Conservation (phyloP, 805 yeast species). For the Pichia deserticola region DNA sequence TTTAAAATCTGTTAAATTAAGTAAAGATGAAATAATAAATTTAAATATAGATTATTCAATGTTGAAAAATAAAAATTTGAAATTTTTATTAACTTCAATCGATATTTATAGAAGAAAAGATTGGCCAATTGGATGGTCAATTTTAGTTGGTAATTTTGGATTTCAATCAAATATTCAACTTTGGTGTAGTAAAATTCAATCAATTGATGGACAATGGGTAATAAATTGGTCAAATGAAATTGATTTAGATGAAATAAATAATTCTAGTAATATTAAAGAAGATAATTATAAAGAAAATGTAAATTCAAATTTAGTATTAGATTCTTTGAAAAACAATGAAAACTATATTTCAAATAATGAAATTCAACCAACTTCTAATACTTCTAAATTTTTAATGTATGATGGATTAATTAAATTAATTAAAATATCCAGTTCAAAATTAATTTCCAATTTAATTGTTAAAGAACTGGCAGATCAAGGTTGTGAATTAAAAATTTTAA, state of each 20-base stretch:
- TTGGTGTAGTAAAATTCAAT: conserved; percentile 47
- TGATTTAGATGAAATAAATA: conserved; percentile 7
- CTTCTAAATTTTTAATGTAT: conserved; percentile 14
- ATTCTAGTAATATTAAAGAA: not conserved
- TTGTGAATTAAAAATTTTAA: conserved; percentile 31
- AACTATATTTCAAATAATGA: not conserved
- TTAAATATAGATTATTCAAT: conserved; percentile 29
- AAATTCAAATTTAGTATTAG: not conserved
- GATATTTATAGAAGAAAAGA: conserved; percentile 39
- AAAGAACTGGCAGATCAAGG: conserved; percentile 39
- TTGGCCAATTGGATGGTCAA: conserved; percentile 54
- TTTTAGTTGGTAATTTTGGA: conserved; percentile 33
- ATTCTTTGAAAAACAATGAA: too few relatives aligned
- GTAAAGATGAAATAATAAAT: conserved; percentile 39
- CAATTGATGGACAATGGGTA: conserved; percentile 47
- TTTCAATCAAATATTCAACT: conserved; percentile 34
- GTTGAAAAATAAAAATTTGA: conserved; percentile 17
- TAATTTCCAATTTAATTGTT: conserved; percentile 45
- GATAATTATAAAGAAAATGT: too few relatives aligned
- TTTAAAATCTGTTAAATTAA: conserved; percentile 46
- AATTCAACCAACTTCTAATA: not conserved
- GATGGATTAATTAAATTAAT: conserved; percentile 33
- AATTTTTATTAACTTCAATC: conserved; percentile 19
- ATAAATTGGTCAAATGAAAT: conserved; percentile 41
- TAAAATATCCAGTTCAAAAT: conserved; percentile 37